Evolutionary conservation across 371 early-diverging fungal species (phyloP).

Genomic region (Apophysomyces sp.): DNA sequence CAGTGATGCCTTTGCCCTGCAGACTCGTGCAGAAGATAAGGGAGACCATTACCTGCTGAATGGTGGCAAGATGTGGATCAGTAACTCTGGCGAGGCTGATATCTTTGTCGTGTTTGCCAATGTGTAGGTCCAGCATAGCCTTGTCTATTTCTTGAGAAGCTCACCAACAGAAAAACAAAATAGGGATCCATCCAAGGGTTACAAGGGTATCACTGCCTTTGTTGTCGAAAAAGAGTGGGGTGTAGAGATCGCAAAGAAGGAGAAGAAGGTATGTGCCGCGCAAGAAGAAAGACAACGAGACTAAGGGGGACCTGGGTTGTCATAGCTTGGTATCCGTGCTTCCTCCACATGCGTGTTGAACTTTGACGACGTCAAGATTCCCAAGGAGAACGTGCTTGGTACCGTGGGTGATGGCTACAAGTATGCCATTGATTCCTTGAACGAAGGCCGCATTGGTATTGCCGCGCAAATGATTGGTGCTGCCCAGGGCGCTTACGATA

Average conservation of each 20-base stretch:
- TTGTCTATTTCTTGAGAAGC: not conserved
- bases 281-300: not conserved
- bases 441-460: constrained; percentile 98
- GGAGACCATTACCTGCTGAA: constrained; percentile 91
- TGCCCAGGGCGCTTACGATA: constrained; percentile 94
- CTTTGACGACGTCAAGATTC: constrained; percentile 92
- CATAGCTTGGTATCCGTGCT: constrained; percentile 89
- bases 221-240: constrained; percentile 95
- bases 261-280: constrained; percentile 91
- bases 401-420: constrained; percentile 97
- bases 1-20: constrained; percentile 95
- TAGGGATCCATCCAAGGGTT: constrained; percentile 86
- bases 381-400: constrained; percentile 88
- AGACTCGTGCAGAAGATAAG: constrained; percentile 90
- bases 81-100: constrained; percentile 87
- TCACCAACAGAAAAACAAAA: not conserved
- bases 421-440: constrained; percentile 97
- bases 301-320: not conserved
- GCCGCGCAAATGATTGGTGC: constrained; percentile 97
- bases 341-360: constrained; percentile 93
- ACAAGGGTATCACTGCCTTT: constrained; percentile 98
- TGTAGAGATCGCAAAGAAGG: constrained; percentile 94
- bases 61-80: constrained; percentile 93
- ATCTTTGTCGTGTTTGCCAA: constrained; percentile 98
- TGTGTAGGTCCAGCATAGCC: constrained; percentile 40